These are phyloP conservation scores for Elongisporangium undulatum DNA, from an alignment of 352 stramenopile species.

Conservation along the genomic window DNA sequence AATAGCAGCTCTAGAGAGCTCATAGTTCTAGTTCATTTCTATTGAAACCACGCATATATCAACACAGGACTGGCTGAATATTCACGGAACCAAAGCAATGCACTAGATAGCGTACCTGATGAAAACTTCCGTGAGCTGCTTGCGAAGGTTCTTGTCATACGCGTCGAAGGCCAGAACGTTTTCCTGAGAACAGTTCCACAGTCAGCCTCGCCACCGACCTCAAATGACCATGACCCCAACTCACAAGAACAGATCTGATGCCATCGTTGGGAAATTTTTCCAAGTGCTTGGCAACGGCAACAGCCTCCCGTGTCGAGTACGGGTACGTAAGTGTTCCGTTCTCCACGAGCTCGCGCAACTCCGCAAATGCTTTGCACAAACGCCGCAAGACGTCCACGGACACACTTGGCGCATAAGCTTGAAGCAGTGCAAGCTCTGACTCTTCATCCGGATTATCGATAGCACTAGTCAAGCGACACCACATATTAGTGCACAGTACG, in stretches of 20 bases:
- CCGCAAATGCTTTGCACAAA: constrained; percentile 86
- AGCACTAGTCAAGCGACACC: constrained; percentile 19
- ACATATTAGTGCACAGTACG: constrained; percentile 1
- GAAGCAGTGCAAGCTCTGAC: constrained; percentile 88
- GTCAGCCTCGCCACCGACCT: not conserved
- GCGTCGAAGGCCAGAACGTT: constrained; percentile 95
- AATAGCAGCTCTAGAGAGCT: not conserved
- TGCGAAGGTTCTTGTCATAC: constrained; percentile 72
- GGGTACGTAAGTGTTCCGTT: constrained; percentile 91
- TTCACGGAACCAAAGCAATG: constrained; percentile 2
- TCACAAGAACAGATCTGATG: constrained; percentile 69
- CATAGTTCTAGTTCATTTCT: not conserved
- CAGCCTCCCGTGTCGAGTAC: constrained; percentile 92
- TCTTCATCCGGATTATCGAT: constrained; percentile 91
- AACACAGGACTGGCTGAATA: constrained; percentile 1
- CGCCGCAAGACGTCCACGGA: constrained; percentile 66
- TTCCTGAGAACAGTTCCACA: constrained; percentile 35
- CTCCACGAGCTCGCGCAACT: constrained; percentile 88
- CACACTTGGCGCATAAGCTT: constrained; percentile 88
- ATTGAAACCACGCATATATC: not conserved
- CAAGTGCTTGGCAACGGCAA: constrained; percentile 93
- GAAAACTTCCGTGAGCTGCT: constrained; percentile 78
- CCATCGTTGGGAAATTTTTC: constrained; percentile 90
- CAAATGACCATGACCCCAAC: constrained; percentile 1
- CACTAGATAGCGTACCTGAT: constrained; percentile 38